These are phyloP conservation scores for Prinsepia uniflora DNA, from an alignment of 306 rosid species.

Conservation along the genomic window DNA sequence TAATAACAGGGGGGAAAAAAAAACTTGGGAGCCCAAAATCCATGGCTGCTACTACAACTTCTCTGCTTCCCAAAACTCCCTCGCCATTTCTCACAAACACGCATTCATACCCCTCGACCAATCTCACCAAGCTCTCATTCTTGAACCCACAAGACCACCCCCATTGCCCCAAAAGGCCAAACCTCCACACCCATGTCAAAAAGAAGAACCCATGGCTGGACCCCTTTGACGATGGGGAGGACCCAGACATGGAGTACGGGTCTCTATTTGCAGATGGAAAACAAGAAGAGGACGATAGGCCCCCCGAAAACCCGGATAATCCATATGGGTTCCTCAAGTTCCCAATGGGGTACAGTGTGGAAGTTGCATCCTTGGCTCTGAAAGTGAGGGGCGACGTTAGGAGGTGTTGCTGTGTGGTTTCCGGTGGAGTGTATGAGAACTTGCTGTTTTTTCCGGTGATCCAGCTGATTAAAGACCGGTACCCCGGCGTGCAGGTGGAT, in stretches of 20 bases:
- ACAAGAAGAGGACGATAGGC: slow-evolving; percentile 82
- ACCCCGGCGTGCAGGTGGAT: slow-evolving; percentile 79
- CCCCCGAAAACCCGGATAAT: slow-evolving; percentile 62
- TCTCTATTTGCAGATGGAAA: slow-evolving; percentile 64
- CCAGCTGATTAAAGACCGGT: slow-evolving; percentile 72
- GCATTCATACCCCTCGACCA: slow-evolving; percentile 41
- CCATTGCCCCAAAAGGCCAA: slow-evolving; percentile 27
- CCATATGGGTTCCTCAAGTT: slow-evolving; percentile 81
- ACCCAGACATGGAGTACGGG: slow-evolving; percentile 67
- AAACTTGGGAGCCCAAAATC: background rate
- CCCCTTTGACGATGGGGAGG: slow-evolving; percentile 75
- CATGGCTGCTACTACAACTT: slow-evolving; percentile 58
- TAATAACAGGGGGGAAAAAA: background rate
- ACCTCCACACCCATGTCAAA: slow-evolving; percentile 32
- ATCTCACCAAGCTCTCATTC: slow-evolving; percentile 36
- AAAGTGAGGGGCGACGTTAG: slow-evolving; percentile 80
- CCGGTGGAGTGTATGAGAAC: slow-evolving; percentile 87
- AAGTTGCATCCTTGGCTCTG: slow-evolving; percentile 57
- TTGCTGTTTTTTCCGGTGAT: slow-evolving; percentile 68
- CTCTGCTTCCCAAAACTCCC: slow-evolving; percentile 47
- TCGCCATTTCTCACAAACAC: slow-evolving; percentile 55
- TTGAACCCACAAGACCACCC: slow-evolving; percentile 27
- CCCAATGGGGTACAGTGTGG: slow-evolving; percentile 67
- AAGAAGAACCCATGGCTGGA: slow-evolving; percentile 81
- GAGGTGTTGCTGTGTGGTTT: slow-evolving; percentile 73